Percentiles rank a stretch among this genome's conserved stretches.
These are phyloP conservation scores for Boletus sp. DNA, from an alignment of 768 basidiomycete species.

Conservation along the genomic window DNA sequence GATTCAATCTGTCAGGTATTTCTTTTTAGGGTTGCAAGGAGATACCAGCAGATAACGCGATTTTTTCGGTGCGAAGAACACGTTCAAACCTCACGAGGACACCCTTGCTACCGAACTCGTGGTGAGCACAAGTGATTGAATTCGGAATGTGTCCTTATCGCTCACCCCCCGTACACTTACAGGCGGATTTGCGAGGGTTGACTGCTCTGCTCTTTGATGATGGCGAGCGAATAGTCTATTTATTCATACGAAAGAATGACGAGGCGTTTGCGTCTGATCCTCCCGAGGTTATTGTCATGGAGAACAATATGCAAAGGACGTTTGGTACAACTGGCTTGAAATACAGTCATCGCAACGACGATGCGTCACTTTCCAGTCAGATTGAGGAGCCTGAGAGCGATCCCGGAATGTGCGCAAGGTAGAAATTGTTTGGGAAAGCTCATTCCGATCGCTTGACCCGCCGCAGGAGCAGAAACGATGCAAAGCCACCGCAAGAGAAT, in stretches of 20 bases:
- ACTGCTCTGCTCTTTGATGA: constrained; percentile 71
- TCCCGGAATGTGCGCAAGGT: constrained; percentile 56
- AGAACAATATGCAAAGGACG: constrained; percentile 53
- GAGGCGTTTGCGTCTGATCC: constrained; percentile 31
- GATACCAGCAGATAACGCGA: constrained; percentile 74
- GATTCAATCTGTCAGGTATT: constrained; percentile 50
- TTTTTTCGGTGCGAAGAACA: constrained; percentile 81
- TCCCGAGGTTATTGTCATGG: constrained; percentile 39
- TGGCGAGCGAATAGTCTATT: constrained; percentile 35
- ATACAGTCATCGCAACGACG: constrained; percentile 75
- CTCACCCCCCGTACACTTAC: neutral
- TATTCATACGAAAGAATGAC: neutral
- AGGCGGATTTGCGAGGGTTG: constrained; percentile 59
- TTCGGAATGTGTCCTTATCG: constrained; percentile 49
- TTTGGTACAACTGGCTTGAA: constrained; percentile 62
- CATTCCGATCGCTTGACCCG: constrained; percentile 5
- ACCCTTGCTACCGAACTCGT: constrained; percentile 70
- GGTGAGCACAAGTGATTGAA: constrained; percentile 38
- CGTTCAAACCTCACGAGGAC: constrained; percentile 74
- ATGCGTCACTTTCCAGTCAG: constrained; percentile 61
- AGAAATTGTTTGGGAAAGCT: constrained; percentile 3
- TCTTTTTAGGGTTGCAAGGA: constrained; percentile 72
- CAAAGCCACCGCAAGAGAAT: constrained; percentile 22
- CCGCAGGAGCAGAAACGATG: constrained; percentile 27
- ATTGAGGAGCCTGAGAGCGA: constrained; percentile 58